Evolutionary conservation across 2,329 filamentous ascomycete genomes (phyloP).

Genomic region (Chaetomium globosum): DNA sequence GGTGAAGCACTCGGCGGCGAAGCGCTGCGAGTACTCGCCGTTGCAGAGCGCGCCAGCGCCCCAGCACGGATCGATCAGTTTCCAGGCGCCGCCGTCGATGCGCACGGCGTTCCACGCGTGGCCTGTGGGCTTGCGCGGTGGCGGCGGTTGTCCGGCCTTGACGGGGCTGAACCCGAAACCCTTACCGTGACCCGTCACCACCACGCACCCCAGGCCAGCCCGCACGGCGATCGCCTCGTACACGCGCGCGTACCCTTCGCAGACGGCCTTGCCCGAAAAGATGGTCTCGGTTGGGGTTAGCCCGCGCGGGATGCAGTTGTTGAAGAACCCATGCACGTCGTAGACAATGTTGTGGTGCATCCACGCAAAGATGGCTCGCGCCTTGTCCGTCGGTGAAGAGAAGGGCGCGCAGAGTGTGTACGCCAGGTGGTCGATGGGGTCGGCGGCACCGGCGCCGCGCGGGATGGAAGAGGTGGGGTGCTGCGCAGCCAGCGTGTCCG

Average conservation of each 20-base stretch:
- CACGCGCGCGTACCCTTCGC: conserved; percentile 84
- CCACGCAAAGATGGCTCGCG: conserved; percentile 91
- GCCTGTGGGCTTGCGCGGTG: conserved; percentile 61
- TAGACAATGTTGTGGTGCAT: conserved; percentile 91
- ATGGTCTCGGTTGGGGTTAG: conserved; percentile 71
- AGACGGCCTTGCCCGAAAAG: conserved; percentile 78
- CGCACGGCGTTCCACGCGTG: conserved; percentile 95
- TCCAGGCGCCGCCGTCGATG: conserved; percentile 87
- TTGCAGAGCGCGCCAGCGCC: conserved; percentile 70
- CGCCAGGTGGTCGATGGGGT: conserved; percentile 74
- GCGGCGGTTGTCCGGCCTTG: conserved; percentile 64
- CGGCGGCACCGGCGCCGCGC: conserved; percentile 43
- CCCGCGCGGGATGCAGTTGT: conserved; percentile 64
- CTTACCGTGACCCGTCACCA: conserved; percentile 81
- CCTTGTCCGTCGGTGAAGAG: conserved; percentile 82
- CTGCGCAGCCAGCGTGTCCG: conserved; percentile 75
- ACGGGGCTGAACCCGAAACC: conserved; percentile 73
- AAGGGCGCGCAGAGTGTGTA: conserved; percentile 78
- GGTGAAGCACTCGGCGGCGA: conserved; percentile 65
- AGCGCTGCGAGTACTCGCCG: conserved; percentile 66
- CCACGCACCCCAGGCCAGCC: conserved; percentile 75
- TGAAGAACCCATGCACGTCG: conserved; percentile 78
- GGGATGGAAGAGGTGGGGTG: conserved; percentile 75
- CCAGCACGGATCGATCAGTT: conserved; percentile 91
- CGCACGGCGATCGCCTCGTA: conserved; percentile 77